Percentiles rank a stretch among this genome's conserved stretches.
Conservation (phyloP, 2,329 filamentous ascomycete species). For the Penicillium sp. region DNA sequence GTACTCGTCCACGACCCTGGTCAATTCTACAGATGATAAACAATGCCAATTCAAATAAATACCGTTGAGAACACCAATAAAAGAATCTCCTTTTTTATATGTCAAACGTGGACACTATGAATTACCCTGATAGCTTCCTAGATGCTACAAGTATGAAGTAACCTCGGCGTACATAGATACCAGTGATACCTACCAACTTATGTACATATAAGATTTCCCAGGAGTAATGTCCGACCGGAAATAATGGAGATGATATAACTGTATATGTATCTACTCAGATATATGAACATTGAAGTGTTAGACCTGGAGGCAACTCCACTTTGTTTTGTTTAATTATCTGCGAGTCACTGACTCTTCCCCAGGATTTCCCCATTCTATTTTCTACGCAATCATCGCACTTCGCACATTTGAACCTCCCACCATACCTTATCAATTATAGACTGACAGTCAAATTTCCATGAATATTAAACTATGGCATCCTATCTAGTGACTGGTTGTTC, state of each 20-base stretch:
- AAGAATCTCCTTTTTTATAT: no score
- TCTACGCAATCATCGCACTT: background rate
- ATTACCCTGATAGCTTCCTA: background rate
- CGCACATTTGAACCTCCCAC: background rate
- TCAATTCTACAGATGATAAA: background rate
- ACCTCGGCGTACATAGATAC: background rate
- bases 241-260: background rate
- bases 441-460: no score
- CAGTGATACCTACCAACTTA: background rate
- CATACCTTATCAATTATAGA: background rate
- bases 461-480: conserved; percentile 29
- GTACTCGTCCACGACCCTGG: background rate
- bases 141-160: background rate
- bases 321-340: background rate
- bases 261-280: background rate
- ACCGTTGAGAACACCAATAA: background rate
- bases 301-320: background rate
- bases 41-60: background rate
- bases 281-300: background rate
- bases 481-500: conserved; percentile 40
- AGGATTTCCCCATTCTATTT: background rate
- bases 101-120: background rate
- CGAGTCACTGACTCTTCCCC: background rate
- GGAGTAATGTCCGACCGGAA: background rate
- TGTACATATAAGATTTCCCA: background rate